Base-by-base conservation (phyloP, 2,329 filamentous ascomycete genomes). In the Ramularia endophylla region DNA sequence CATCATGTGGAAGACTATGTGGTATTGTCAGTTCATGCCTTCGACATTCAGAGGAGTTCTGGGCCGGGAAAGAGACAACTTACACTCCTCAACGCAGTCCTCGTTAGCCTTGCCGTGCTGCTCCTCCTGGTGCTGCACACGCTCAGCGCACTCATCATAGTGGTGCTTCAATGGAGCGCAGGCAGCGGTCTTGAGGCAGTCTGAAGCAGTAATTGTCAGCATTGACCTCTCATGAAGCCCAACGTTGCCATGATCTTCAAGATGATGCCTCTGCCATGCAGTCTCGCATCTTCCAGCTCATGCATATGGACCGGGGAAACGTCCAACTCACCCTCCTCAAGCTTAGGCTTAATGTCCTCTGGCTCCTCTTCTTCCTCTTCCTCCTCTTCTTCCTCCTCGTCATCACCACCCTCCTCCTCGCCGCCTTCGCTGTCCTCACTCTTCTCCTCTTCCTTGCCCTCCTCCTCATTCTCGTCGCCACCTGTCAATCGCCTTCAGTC, bases 41-140 rank as follows among this genome's bases (percentile, higher is more conserved):
- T 18, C 34, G 27, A 3, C 7, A 8, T 5, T 12, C 8, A 4
- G 16, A 15, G n/a, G 13, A 9, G 4, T 30, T 30, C 29, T 5
- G 5, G 20, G 22, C 12, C 11, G 28, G 18, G 27, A 12, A 22
- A 19, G 25, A 7, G 3, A 36, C 15, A 22, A 80, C 89, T 71
- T 84, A 97, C 92, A 98, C 77, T 98, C 92, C 77, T 98, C 92
- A 56, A 97, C 87, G 62, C 92, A 98, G 74, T 97, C 89, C 78
- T 98, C 92, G 61, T 85, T 81, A 59, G 82, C 82, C 70, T 82
- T 80, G 69, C 77, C 75, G 58, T 83, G 80, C 52, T 83, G 77
- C 57, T 83, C 78, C 61, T 87, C 80, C 58, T 74, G 65, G 63
- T 76, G 68, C 59, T 81, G 87, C 57, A 98, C 92, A 60, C 92